Percentiles rank a stretch among this genome's conserved stretches.
phyloP scores from a whole-genome alignment of 257 asterid genomes.

The Rehmannia glutinosa region DNA sequence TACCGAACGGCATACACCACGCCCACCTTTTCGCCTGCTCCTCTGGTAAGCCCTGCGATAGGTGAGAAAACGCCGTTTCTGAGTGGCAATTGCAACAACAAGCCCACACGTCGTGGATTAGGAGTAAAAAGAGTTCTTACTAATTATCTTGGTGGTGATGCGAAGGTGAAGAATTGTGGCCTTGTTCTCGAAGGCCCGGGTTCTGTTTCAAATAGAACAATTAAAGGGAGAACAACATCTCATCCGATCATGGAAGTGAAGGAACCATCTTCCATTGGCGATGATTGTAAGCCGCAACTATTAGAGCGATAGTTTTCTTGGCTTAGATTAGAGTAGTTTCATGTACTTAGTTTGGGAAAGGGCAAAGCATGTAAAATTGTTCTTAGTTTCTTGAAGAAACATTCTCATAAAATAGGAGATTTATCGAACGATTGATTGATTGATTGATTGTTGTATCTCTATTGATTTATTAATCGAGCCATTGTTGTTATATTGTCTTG shows the following conservation, averaged over 20 bases:
- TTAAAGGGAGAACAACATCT: constrained; percentile 20
- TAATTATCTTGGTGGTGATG: constrained; percentile 64
- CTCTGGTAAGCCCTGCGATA: constrained; percentile 48
- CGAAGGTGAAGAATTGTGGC: constrained; percentile 40
- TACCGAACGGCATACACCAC: constrained; percentile 48
- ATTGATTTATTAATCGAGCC: neutral
- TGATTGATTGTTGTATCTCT: neutral
- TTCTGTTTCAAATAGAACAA: constrained; percentile 30
- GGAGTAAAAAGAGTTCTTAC: constrained; percentile 74
- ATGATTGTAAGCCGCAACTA: neutral
- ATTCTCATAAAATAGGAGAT: too few species aligned
- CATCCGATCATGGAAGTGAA: constrained; percentile 17
- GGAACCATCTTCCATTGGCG: constrained; percentile 20
- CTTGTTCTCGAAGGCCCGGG: constrained; percentile 29
- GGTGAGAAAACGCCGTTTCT: constrained; percentile 60
- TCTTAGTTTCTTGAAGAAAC: too few species aligned
- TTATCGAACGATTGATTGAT: too few species aligned
- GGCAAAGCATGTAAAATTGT: neutral
- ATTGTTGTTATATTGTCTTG: too few species aligned
- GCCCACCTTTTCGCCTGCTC: constrained; percentile 60
- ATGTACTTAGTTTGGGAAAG: neutral
- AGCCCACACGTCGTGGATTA: constrained; percentile 59
- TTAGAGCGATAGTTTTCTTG: neutral
- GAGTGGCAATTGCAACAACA: constrained; percentile 38
- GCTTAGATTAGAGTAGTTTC: neutral